Percentiles rank a stretch among this genome's conserved stretches.
Conservation (phyloP, 768 basidiomycete genomes). For the Russula dissimulans region DNA sequence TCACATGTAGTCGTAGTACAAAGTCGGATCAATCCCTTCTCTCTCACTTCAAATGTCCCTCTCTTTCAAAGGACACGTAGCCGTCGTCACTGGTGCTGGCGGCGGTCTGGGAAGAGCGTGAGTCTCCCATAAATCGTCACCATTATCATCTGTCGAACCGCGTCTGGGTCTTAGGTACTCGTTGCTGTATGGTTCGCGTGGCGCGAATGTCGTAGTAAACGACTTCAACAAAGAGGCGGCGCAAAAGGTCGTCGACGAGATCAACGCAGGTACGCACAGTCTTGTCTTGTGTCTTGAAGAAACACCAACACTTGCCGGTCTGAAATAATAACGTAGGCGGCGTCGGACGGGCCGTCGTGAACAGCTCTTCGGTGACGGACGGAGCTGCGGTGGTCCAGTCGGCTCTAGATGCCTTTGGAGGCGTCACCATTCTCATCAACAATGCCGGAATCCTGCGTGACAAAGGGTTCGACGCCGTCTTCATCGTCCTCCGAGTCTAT, state of each 20-base stretch:
- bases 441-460: constrained; percentile 89
- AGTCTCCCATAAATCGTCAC: constrained; percentile 26
- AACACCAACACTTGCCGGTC: background rate
- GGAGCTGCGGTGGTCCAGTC: constrained; percentile 80
- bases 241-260: constrained; percentile 87
- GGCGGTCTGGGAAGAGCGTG: constrained; percentile 90
- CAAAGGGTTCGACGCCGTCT: constrained; percentile 47
- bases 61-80: constrained; percentile 84
- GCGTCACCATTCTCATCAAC: constrained; percentile 83
- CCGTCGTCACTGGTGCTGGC: constrained; percentile 91
- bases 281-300: background rate
- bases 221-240: constrained; percentile 86
- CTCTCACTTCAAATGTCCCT: constrained; percentile 34
- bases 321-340: constrained; percentile 28
- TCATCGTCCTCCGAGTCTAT: background rate
- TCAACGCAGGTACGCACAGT: constrained; percentile 54
- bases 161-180: constrained; percentile 56
- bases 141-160: background rate
- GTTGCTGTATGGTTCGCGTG: constrained; percentile 82
- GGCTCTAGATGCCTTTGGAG: constrained; percentile 79
- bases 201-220: constrained; percentile 92
- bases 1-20: constrained; percentile 3
- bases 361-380: constrained; percentile 80
- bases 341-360: constrained; percentile 82
- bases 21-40: background rate